These are phyloP conservation scores for Euptelea pleiosperma DNA, from an alignment of 164 flowering plant species.

Conservation along the genomic window DNA sequence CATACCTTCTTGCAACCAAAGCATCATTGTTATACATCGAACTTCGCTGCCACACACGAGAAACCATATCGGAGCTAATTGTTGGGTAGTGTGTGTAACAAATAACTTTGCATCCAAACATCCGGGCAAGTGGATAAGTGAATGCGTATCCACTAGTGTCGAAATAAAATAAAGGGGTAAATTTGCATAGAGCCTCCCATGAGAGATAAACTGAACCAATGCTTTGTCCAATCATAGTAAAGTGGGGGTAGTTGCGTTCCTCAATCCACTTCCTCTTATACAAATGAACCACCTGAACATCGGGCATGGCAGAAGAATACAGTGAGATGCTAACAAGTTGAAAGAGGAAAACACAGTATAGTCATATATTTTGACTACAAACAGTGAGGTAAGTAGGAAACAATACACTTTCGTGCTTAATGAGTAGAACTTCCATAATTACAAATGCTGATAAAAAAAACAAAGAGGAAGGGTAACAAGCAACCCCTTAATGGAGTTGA, in stretches of 20 bases:
- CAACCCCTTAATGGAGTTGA: too few relatives aligned
- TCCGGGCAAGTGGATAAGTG: conserved; percentile 84
- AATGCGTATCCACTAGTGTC: conserved; percentile 98
- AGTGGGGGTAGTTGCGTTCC: conserved; percentile 78
- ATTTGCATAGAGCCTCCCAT: conserved; percentile 87
- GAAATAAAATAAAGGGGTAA: conserved; percentile 69
- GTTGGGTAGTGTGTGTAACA: conserved; percentile 97
- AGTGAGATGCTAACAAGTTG: neutral
- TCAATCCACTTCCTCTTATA: conserved; percentile 88
- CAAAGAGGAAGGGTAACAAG: too few relatives aligned
- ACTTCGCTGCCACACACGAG: conserved; percentile 65
- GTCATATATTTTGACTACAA: neutral
- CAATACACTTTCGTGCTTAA: neutral
- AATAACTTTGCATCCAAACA: conserved; percentile 90
- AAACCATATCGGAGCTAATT: conserved; percentile 88
- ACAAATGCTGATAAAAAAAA: too few relatives aligned
- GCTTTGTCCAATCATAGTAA: conserved; percentile 97
- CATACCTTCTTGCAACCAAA: conserved; percentile 68
- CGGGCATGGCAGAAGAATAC: neutral
- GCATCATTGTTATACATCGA: conserved; percentile 79
- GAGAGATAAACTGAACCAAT: conserved; percentile 81
- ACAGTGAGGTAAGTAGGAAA: too few relatives aligned
- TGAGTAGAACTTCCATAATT: neutral
- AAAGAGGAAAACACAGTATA: conserved; percentile 2
- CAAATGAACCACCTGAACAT: conserved; percentile 71